Base-by-base conservation (phyloP, 1,284 basidiomycete species). In the Peniophora sp. region DNA sequence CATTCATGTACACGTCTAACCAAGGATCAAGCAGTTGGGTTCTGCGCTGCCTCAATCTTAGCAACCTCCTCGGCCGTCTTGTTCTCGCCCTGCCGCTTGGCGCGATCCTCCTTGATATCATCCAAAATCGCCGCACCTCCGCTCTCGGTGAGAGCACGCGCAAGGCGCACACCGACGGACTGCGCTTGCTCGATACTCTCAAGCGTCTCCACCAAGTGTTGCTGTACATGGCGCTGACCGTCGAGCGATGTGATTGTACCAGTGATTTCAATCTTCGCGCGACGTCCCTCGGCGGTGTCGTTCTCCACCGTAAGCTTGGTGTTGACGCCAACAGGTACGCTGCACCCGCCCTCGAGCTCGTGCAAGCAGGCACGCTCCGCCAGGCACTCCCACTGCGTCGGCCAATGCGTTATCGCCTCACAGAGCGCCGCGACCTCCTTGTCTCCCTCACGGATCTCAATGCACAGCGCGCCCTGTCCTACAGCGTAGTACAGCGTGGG, bases 291-390 rank as follows among this genome's bases (percentile, higher is more conserved):
- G 41, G 58, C 53, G 53, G 62, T 59, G 47, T 61, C 56, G 51
- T 63, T 58, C 39, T 66, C 64, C 56, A 56, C 63, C 52, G 62
- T 64, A 55, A 84, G 60, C 49, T 64, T 65, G 45, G 82, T 86
- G 52, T 79, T 74, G 27, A 92, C 86, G 16, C 96, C 95, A n/a
- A 98, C 94, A 0, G 96, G 97, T 1, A 99, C 93, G 53, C 90
- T 95, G 68, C 97, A 99, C 24, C 95, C 97, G 11, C 97, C 97
- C 66, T 99, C 96, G 49, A 99, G 75, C 35, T 89, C 85, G 35
- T 86, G 77, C 56, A 99, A 73, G 65, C 91, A 85, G 1, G 88
- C 89, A 11, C 96, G 81, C 68, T 99, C 97, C 6, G 92, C 91
- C 19, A 76, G 71, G 60, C 87, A 90, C 50, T 64, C 70, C 83